Percentiles rank a stretch among this genome's conserved stretches.
Conservation (phyloP, 225 moss, liverwort and hornwort genomes). For the Anthoceros angustus region DNA sequence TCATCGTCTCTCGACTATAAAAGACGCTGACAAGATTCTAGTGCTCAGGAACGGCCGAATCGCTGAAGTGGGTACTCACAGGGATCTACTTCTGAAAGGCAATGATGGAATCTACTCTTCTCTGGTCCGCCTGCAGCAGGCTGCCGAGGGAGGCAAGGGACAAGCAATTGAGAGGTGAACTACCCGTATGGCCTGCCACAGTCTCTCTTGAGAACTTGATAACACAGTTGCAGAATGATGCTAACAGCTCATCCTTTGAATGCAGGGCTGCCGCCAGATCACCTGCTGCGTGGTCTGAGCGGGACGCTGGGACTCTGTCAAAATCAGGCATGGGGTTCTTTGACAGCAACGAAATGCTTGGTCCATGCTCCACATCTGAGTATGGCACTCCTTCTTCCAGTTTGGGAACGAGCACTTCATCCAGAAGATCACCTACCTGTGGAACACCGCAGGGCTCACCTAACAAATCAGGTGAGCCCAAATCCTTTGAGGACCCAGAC, state of each 20-base stretch:
- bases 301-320: too few species aligned
- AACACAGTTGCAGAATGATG: too few species aligned
- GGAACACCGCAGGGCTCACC: background rate
- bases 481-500: background rate
- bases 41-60: constrained; percentile 16
- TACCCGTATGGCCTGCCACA: too few species aligned
- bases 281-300: too few species aligned
- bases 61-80: constrained; percentile 14
- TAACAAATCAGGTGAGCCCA: background rate
- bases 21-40: constrained; percentile 15
- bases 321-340: too few species aligned
- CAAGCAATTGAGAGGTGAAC: too few species aligned
- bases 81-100: constrained; percentile 9
- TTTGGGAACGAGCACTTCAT: background rate
- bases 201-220: too few species aligned
- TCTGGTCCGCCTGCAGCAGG: constrained; percentile 17
- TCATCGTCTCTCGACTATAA: constrained; percentile 18
- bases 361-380: background rate
- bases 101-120: constrained; percentile 10
- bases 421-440: background rate
- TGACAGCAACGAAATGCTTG: background rate
- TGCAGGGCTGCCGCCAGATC: too few species aligned
- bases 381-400: background rate
- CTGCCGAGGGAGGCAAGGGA: constrained; percentile 3
- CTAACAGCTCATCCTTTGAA: too few species aligned